Conservation (phyloP, 1,284 basidiomycete genomes). For the Naganishia liquefaciens region DNA sequence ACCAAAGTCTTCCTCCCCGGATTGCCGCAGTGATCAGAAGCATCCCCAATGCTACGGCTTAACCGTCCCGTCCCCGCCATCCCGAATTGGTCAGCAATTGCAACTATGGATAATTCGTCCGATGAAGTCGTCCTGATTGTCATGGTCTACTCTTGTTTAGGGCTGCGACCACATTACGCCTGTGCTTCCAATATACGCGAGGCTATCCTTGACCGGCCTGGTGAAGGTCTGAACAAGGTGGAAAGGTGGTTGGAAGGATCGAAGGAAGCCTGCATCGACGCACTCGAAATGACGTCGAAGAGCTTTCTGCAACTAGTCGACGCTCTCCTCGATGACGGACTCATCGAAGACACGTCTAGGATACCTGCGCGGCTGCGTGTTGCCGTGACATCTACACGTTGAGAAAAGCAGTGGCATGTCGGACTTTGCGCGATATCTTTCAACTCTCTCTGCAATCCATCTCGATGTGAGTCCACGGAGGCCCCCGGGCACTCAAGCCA, state of each 20-base stretch:
- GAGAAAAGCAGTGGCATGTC: background rate
- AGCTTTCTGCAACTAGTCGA: background rate
- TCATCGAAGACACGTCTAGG: background rate
- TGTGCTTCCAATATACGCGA: background rate
- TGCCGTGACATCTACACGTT: constrained; percentile 1
- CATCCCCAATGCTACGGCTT: too few species aligned
- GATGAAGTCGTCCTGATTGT: background rate
- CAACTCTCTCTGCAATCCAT: background rate
- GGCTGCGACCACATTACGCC: background rate
- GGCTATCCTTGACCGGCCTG: background rate
- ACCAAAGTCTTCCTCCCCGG: too few species aligned
- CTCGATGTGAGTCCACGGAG: background rate
- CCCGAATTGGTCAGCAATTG: background rate
- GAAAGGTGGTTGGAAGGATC: background rate
- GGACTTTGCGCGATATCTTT: background rate
- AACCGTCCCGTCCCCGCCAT: too few species aligned
- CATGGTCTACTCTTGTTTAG: background rate
- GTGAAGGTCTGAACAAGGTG: background rate
- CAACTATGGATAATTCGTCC: background rate
- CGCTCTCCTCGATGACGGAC: background rate
- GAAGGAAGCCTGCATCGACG: background rate
- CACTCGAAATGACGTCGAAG: background rate
- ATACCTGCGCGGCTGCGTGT: background rate
- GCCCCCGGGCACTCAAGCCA: too few species aligned
- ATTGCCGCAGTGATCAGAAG: too few species aligned